These are phyloP conservation scores for Wickerhamomyces chambardii DNA, from an alignment of 805 yeast species.

Conservation along the genomic window DNA sequence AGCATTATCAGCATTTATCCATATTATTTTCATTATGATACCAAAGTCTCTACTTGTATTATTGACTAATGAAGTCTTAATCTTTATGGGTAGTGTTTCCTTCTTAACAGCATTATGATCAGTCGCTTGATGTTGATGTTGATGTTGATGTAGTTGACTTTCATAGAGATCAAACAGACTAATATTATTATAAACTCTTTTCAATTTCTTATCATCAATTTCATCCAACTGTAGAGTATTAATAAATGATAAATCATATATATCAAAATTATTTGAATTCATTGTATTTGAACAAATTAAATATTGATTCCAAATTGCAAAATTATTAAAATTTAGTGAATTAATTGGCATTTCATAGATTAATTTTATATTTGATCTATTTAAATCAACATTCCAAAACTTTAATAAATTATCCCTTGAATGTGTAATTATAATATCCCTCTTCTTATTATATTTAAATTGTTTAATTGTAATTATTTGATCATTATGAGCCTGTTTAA, in stretches of 20 bases:
- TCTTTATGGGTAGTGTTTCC: too few relatives aligned
- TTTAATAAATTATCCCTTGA: constrained; percentile 52
- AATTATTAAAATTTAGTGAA: constrained; percentile 62
- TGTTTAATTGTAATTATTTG: constrained; percentile 42
- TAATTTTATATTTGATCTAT: constrained; percentile 5
- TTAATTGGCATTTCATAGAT: constrained; percentile 57
- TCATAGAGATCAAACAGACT: constrained; percentile 10
- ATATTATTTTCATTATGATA: constrained; percentile 52
- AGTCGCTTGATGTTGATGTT: too few relatives aligned
- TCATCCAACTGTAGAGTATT: constrained; percentile 4
- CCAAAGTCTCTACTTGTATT: constrained; percentile 42
- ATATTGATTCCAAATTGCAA: constrained; percentile 28
- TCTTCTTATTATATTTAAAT: constrained; percentile 19
- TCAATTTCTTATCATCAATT: constrained; percentile 8
- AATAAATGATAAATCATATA: constrained; percentile 33
- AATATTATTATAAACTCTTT: constrained; percentile 15
- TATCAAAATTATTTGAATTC: constrained; percentile 56
- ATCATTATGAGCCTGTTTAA: constrained; percentile 52
- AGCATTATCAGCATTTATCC: constrained; percentile 21
- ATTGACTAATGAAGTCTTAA: too few relatives aligned
- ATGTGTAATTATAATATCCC: constrained; percentile 39
- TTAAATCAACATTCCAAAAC: constrained; percentile 29
- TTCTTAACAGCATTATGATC: constrained; percentile 10
- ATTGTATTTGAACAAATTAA: constrained; percentile 55
- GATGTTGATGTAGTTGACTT: too few relatives aligned